Evolutionary conservation across 805 yeast genomes (phyloP).

Genomic region (Teunomyces pallodes): DNA sequence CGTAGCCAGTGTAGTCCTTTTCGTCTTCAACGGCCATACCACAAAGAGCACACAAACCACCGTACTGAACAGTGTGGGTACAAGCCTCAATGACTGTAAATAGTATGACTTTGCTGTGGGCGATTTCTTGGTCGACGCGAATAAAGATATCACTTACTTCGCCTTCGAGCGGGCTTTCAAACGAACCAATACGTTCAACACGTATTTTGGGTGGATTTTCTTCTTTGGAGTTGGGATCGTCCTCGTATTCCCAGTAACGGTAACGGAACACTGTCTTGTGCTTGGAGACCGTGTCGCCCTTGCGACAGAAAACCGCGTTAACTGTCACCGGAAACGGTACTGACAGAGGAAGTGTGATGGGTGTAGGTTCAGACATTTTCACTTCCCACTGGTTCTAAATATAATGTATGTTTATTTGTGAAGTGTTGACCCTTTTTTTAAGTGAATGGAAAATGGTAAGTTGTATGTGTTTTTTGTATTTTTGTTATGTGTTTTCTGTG

Average conservation of each 20-base stretch:
- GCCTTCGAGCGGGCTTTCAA: constrained; percentile 84
- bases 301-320: constrained; percentile 43
- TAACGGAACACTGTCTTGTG: constrained; percentile 58
- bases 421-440: background rate
- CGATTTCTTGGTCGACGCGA: constrained; percentile 58
- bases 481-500: background rate
- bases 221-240: constrained; percentile 48
- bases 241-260: constrained; percentile 66
- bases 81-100: constrained; percentile 76
- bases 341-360: constrained; percentile 56
- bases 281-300: constrained; percentile 47
- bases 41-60: constrained; percentile 92
- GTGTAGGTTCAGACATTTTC: constrained; percentile 39
- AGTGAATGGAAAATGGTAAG: background rate
- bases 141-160: constrained; percentile 50
- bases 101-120: constrained; percentile 44
- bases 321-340: constrained; percentile 69
- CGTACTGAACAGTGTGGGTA: constrained; percentile 88
- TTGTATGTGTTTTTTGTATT: background rate
- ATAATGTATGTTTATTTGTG: background rate
- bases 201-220: constrained; percentile 43
- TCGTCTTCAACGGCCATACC: constrained; percentile 73
- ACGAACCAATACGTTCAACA: constrained; percentile 70
- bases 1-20: constrained; percentile 71
- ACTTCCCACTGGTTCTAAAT: background rate